Percentiles rank a stretch among this genome's conserved stretches.
Evolutionary conservation across 495 filamentous ascomycete genomes (phyloP).

Genomic region (Podospora didyma): DNA sequence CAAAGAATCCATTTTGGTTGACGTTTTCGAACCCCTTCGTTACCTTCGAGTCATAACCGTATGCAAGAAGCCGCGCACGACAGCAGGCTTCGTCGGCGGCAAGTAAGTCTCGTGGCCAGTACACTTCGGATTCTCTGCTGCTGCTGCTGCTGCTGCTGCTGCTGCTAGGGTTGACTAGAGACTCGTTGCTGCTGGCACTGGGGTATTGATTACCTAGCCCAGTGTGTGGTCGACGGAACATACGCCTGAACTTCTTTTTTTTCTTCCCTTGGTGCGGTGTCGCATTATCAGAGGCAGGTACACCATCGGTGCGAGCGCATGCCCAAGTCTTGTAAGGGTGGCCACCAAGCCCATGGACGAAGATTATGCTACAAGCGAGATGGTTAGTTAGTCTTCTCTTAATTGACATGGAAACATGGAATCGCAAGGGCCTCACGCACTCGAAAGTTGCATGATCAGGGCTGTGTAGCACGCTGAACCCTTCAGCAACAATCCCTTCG

Average conservation of each 20-base stretch:
- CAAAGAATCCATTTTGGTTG: constrained; percentile 30
- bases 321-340: constrained; percentile 28
- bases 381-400: no score
- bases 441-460: no score
- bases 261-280: background rate
- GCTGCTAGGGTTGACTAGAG: no score
- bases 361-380: constrained; percentile 29
- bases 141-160: no score
- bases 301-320: background rate
- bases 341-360: constrained; percentile 30
- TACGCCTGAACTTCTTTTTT: no score
- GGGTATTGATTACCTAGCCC: no score
- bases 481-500: no score
- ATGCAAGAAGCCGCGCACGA: constrained; percentile 33
- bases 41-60: constrained; percentile 39
- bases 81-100: constrained; percentile 20
- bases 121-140: constrained; percentile 11
- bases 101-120: constrained; percentile 37
- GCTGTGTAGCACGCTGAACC: no score
- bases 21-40: constrained; percentile 20
- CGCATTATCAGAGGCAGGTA: background rate
- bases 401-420: no score
- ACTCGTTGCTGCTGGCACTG: background rate
- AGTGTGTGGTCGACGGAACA: no score
- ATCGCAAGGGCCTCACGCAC: no score